Percentiles rank a stretch among this genome's conserved stretches.
Conservation (phyloP, 1,139 yeast species). For the Yamadazyma songkhlaensis region DNA sequence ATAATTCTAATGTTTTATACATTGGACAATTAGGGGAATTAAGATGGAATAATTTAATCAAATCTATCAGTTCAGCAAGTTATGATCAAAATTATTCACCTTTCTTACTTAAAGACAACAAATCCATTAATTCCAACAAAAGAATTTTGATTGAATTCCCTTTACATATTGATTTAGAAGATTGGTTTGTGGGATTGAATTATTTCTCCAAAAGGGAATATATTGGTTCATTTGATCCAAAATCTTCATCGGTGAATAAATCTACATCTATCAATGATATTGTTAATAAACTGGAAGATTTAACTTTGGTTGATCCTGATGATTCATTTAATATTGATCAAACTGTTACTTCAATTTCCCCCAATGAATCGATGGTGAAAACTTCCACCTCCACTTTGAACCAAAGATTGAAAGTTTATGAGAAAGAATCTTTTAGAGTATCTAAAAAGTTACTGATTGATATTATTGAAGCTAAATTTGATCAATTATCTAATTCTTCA, state of each 20-base stretch:
- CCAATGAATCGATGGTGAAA: neutral
- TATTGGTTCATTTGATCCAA: slow-evolving; percentile 34
- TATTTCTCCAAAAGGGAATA: slow-evolving; percentile 66
- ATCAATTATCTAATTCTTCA: slow-evolving; percentile 11
- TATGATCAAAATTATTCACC: slow-evolving; percentile 20
- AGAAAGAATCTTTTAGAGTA: slow-evolving; percentile 47
- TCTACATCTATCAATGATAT: slow-evolving; percentile 12
- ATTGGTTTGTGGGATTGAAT: slow-evolving; percentile 76
- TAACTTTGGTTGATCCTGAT: slow-evolving; percentile 6
- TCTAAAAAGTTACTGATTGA: slow-evolving; percentile 54
- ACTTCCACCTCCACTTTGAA: slow-evolving; percentile 8
- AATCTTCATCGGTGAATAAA: slow-evolving; percentile 19
- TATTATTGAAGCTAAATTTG: slow-evolving; percentile 67
- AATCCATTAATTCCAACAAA: slow-evolving; percentile 31
- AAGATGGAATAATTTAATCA: slow-evolving; percentile 43
- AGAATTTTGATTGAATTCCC: slow-evolving; percentile 62
- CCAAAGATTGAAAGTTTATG: slow-evolving; percentile 18
- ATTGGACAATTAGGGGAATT: slow-evolving; percentile 56
- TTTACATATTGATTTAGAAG: slow-evolving; percentile 69
- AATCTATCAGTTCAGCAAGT: slow-evolving; percentile 25
- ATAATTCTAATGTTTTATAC: slow-evolving; percentile 55
- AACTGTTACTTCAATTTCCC: slow-evolving; percentile 2
- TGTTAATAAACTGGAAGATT: slow-evolving; percentile 9
- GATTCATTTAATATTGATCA: slow-evolving; percentile 11
- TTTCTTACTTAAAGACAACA: slow-evolving; percentile 35